Percentiles rank a stretch among this genome's conserved stretches.
phyloP scores from a whole-genome alignment of 2,329 filamentous ascomycete genomes.

The Didymella lethalis region DNA sequence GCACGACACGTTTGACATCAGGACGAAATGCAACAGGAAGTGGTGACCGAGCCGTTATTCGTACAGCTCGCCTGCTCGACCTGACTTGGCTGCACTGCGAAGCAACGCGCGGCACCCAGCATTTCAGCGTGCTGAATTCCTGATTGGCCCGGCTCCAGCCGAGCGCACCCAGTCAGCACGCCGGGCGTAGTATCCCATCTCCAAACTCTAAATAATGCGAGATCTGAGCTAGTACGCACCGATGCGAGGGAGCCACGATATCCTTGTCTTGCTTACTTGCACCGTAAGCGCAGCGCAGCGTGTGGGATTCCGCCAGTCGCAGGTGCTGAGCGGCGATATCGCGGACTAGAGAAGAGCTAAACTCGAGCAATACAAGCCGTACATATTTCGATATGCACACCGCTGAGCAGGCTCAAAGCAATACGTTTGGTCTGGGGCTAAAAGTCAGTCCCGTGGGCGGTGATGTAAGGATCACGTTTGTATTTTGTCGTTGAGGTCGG shows the following conservation, averaged over 20 bases:
- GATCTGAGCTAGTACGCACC: slow-evolving; percentile 13
- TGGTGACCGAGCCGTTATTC: slow-evolving; percentile 1
- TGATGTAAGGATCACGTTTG: neutral
- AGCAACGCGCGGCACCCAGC: neutral
- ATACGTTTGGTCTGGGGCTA: neutral
- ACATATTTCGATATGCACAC: no score
- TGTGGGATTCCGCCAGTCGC: neutral
- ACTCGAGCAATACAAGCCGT: no score
- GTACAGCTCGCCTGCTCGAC: neutral
- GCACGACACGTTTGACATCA: slow-evolving; percentile 4
- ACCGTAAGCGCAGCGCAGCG: neutral
- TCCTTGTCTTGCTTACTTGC: neutral
- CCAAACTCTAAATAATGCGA: slow-evolving; percentile 3
- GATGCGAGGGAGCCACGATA: slow-evolving; percentile 1
- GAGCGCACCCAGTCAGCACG: neutral
- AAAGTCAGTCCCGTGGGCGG: neutral
- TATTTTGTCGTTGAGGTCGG: neutral
- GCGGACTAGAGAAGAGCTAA: neutral
- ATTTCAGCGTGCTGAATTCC: neutral
- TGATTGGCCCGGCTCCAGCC: slow-evolving; percentile 17
- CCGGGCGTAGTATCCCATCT: neutral
- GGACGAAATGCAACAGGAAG: slow-evolving; percentile 4
- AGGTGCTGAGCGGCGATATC: neutral
- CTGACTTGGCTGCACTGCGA: neutral
- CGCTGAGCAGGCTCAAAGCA: no score